Conservation (phyloP, 805 yeast genomes). For the Cyberlindnera xishuangbannaensis region DNA sequence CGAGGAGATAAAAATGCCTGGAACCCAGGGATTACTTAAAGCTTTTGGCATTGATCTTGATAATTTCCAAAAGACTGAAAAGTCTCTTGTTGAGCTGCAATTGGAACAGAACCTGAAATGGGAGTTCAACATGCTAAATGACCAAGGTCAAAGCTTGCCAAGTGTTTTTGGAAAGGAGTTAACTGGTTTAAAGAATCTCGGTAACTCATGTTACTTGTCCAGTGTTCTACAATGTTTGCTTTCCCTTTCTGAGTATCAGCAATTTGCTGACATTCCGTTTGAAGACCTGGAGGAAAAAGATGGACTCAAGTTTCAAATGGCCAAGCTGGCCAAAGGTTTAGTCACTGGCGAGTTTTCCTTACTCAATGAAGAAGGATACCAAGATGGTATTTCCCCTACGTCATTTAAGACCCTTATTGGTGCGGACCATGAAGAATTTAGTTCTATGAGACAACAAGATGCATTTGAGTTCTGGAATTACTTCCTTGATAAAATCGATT, state of each 20-base stretch:
- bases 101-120: slow-evolving; percentile 89
- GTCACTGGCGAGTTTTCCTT: slow-evolving; percentile 65
- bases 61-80: slow-evolving; percentile 66
- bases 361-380: slow-evolving; percentile 49
- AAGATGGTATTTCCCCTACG: slow-evolving; percentile 71
- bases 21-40: slow-evolving; percentile 39
- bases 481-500: slow-evolving; percentile 57
- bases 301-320: slow-evolving; percentile 68
- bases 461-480: slow-evolving; percentile 83
- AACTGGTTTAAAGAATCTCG: slow-evolving; percentile 85
- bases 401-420: slow-evolving; percentile 76
- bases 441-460: slow-evolving; percentile 89
- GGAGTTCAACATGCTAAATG: slow-evolving; percentile 81
- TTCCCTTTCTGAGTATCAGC: slow-evolving; percentile 28
- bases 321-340: slow-evolving; percentile 77
- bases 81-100: slow-evolving; percentile 81
- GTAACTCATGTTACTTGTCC: slow-evolving; percentile 88
- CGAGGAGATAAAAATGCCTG: slow-evolving; percentile 80
- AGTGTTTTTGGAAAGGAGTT: slow-evolving; percentile 72
- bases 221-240: slow-evolving; percentile 74
- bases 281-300: slow-evolving; percentile 36
- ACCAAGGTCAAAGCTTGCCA: slow-evolving; percentile 55
- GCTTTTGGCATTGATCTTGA: slow-evolving; percentile 64
- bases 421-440: slow-evolving; percentile 71
- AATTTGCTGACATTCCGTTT: slow-evolving; percentile 24